Conservation (phyloP, 768 basidiomycete species). For the Mycena metata region DNA sequence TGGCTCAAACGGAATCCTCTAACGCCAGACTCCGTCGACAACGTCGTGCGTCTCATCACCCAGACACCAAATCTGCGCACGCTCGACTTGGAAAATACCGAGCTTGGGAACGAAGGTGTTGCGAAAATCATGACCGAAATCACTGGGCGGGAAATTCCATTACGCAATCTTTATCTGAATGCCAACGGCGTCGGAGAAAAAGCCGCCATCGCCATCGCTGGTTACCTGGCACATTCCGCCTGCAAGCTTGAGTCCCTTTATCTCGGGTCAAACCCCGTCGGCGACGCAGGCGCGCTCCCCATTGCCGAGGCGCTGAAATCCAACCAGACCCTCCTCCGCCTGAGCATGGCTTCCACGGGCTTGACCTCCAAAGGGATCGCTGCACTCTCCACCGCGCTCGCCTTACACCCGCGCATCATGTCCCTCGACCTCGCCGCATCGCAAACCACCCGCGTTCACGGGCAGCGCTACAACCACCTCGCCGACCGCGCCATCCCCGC, state of each 20-base stretch:
- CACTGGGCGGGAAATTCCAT: constrained; percentile 20
- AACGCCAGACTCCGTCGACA: constrained; percentile 23
- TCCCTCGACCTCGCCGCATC: constrained; percentile 24
- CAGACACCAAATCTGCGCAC: constrained; percentile 34
- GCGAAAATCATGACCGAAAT: constrained; percentile 19
- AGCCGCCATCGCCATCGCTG: constrained; percentile 28
- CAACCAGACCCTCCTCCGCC: constrained; percentile 30
- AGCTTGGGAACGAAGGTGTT: constrained; percentile 33
- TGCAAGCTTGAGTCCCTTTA: constrained; percentile 35
- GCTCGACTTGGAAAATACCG: constrained; percentile 37
- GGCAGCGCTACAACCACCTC: constrained; percentile 32
- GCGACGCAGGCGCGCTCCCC: constrained; percentile 33
- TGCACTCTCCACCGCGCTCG: constrained; percentile 27
- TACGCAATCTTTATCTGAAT: constrained; percentile 36
- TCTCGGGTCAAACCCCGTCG: constrained; percentile 32
- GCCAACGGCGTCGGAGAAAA: constrained; percentile 32
- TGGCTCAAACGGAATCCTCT: constrained; percentile 41
- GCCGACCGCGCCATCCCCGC: constrained; percentile 12
- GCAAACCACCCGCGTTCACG: constrained; percentile 25
- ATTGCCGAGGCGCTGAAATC: constrained; percentile 24
- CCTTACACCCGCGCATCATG: constrained; percentile 28
- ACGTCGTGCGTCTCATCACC: constrained; percentile 33
- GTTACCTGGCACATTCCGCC: constrained; percentile 23
- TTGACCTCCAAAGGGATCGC: constrained; percentile 22
- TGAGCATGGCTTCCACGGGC: constrained; percentile 29